Percentiles rank a stretch among this genome's conserved stretches.
Conservation (phyloP, 352 stramenopile species). For the Globisporangium abappressorium region DNA sequence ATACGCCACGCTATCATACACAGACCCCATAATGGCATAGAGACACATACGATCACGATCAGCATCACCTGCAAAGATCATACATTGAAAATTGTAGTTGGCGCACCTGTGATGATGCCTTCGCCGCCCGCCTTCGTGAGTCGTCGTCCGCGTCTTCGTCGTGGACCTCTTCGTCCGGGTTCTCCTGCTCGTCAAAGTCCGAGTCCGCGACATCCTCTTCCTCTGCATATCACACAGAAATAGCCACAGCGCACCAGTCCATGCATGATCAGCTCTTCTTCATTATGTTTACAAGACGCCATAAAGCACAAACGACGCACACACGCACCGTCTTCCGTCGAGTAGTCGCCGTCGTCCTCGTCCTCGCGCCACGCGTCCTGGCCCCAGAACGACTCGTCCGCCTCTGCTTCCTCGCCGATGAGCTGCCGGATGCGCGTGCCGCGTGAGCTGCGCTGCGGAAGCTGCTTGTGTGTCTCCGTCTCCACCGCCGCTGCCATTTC, state of each 20-base stretch:
- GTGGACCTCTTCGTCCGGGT: conserved; percentile 75
- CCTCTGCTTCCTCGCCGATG: conserved; percentile 83
- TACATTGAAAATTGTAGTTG: neutral
- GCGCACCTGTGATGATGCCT: conserved; percentile 15
- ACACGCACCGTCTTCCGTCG: conserved; percentile 73
- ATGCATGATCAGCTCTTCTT: neutral
- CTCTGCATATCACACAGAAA: conserved; percentile 37
- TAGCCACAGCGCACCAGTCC: neutral
- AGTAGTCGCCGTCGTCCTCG: conserved; percentile 85
- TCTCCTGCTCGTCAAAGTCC: conserved; percentile 86
- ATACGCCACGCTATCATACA: conserved; percentile 15
- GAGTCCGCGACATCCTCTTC: conserved; percentile 87
- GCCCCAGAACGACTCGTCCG: conserved; percentile 85
- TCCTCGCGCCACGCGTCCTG: conserved; percentile 85
- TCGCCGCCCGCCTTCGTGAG: conserved; percentile 23
- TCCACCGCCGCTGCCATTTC: neutral
- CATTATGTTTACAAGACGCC: neutral
- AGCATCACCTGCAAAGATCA: neutral
- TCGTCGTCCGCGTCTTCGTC: conserved; percentile 57
- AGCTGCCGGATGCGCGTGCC: conserved; percentile 82
- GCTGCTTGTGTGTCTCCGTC: conserved; percentile 25
- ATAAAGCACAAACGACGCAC: neutral
- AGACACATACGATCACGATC: neutral
- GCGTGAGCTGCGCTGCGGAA: conserved; percentile 64
- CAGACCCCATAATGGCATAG: neutral